Evolutionary conservation across 805 yeast species (phyloP).

Genomic region (Myxozyma melibiosi): DNA sequence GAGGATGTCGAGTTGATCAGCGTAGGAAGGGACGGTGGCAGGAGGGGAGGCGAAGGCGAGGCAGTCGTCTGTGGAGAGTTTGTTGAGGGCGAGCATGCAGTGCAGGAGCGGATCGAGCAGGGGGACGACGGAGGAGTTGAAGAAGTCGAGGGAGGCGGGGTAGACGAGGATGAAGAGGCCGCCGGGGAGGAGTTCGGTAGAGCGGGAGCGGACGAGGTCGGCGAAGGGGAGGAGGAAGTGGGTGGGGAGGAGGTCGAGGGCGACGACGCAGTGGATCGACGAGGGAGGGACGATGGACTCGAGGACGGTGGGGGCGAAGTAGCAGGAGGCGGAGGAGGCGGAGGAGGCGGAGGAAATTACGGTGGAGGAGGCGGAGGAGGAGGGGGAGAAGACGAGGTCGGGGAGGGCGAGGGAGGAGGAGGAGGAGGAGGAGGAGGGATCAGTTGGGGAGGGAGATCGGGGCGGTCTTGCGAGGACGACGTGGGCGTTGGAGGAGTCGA

Average conservation of each 20-base stretch:
- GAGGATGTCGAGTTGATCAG: conserved; percentile 19
- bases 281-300: conserved; percentile 24
- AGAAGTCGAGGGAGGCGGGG: conserved; percentile 35
- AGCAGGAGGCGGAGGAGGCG: not conserved
- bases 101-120: conserved; percentile 36
- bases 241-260: conserved; percentile 34
- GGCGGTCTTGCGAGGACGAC: not conserved
- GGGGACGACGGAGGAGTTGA: conserved; percentile 29
- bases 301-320: conserved; percentile 21
- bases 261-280: conserved; percentile 33
- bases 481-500: not conserved
- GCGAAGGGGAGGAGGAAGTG: conserved; percentile 34
- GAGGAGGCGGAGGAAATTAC: not conserved
- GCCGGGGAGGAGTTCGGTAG: conserved; percentile 34
- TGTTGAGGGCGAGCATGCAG: conserved; percentile 36
- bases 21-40: conserved; percentile 22
- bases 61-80: conserved; percentile 35
- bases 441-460: not conserved
- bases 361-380: not conserved
- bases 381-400: not conserved
- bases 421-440: not conserved
- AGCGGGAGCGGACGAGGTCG: conserved; percentile 25
- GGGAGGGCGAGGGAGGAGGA: not conserved
- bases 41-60: conserved; percentile 35
- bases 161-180: conserved; percentile 34